Evolutionary conservation across 805 yeast genomes (phyloP).

Genomic region (Schizosaccharomyces pombe): DNA sequence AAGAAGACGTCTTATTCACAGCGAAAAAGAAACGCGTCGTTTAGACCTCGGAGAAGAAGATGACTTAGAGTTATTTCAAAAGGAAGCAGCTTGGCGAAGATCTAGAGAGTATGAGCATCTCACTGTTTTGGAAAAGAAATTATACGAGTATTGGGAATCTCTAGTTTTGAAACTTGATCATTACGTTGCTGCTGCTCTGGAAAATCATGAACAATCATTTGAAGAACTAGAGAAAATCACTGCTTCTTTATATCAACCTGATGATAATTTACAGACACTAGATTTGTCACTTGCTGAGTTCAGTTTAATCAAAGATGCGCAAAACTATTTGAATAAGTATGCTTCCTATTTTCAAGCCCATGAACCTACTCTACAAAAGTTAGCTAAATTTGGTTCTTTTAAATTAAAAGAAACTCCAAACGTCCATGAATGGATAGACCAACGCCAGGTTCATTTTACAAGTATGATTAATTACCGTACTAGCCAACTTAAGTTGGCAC

Average conservation of each 20-base stretch:
- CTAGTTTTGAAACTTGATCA: not conserved
- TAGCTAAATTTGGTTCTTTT: no score
- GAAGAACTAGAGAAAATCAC: not conserved
- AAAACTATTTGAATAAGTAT: no score
- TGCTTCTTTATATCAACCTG: not conserved
- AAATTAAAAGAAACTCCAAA: no score
- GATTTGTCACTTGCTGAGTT: no score
- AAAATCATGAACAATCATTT: not conserved
- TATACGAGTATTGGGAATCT: not conserved
- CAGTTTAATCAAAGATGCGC: no score
- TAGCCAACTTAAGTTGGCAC: not conserved
- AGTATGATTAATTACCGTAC: not conserved
- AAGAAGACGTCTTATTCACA: not conserved
- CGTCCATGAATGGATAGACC: not conserved
- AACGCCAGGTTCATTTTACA: not conserved
- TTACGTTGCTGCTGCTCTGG: not conserved
- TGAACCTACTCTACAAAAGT: no score
- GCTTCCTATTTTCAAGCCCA: no score
- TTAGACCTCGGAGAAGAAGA: not conserved
- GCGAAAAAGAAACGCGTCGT: not conserved
- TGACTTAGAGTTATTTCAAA: constrained; percentile 1
- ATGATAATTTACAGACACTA: no score
- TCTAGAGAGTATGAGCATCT: not conserved
- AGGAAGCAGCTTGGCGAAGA: not conserved
- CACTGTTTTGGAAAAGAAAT: not conserved